phyloP scores from a whole-genome alignment of 1,284 basidiomycete genomes.

The Sparassis latifolia region DNA sequence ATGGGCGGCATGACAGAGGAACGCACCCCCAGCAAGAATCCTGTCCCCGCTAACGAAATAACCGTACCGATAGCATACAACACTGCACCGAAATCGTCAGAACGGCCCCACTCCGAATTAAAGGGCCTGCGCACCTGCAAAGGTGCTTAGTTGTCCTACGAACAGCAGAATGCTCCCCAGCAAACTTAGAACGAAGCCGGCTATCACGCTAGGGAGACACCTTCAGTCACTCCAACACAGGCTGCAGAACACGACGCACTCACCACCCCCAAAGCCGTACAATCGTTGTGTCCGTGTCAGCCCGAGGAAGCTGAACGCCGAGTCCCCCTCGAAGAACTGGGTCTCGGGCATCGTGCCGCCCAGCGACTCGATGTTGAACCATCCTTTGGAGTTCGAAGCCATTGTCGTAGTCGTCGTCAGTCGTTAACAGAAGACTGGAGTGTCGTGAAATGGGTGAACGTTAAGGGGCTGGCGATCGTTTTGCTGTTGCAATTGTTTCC shows the following conservation, averaged over 20 bases:
- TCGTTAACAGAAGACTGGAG: slow-evolving; percentile 1
- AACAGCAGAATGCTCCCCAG: slow-evolving; percentile 79
- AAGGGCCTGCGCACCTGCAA: slow-evolving; percentile 57
- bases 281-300: slow-evolving; percentile 75
- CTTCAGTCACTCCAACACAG: neutral
- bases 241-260: slow-evolving; percentile 21
- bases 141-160: slow-evolving; percentile 62
- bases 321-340: slow-evolving; percentile 77
- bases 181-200: slow-evolving; percentile 76
- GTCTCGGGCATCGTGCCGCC: slow-evolving; percentile 56
- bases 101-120: neutral
- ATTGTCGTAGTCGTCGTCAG: neutral
- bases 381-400: slow-evolving; percentile 36
- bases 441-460: neutral
- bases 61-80: slow-evolving; percentile 83
- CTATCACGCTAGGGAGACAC: slow-evolving; percentile 41
- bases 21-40: slow-evolving; percentile 81
- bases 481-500: neutral
- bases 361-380: slow-evolving; percentile 70
- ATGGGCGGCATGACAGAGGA: neutral
- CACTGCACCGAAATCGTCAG: slow-evolving; percentile 34
- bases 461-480: neutral
- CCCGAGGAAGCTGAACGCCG: slow-evolving; percentile 74
- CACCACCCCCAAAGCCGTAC: slow-evolving; percentile 80
- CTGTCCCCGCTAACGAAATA: slow-evolving; percentile 80